Evolutionary conservation across 2,329 filamentous ascomycete genomes (phyloP).

Genomic region (Trichoderma breve): DNA sequence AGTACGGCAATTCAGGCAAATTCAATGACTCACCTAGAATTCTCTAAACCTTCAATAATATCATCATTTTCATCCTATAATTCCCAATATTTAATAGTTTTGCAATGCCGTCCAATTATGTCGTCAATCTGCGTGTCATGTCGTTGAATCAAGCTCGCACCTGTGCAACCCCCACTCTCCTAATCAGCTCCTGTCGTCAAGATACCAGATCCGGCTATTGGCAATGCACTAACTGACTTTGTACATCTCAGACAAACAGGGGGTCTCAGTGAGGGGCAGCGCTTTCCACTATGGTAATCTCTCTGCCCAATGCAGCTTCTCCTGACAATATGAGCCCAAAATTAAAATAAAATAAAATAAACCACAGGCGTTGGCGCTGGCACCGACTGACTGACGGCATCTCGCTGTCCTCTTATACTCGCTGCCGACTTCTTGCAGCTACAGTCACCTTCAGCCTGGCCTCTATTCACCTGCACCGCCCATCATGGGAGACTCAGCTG

Average conservation of each 20-base stretch:
- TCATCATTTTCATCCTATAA: not conserved
- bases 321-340: not conserved
- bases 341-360: not conserved
- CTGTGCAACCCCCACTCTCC: conserved; percentile 11
- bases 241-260: not conserved
- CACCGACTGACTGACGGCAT: not conserved
- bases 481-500: conserved; percentile 3
- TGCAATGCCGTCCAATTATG: not conserved
- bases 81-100: not conserved
- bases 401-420: not conserved
- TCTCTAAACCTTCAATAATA: not conserved
- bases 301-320: conserved; percentile 1
- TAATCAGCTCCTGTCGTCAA: conserved; percentile 10
- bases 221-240: conserved; percentile 1
- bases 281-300: not conserved
- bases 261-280: not conserved
- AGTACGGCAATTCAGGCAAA: not conserved
- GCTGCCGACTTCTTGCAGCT: not conserved
- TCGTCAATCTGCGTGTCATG: not conserved
- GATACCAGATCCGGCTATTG: conserved; percentile 4
- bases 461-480: not conserved
- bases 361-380: not conserved
- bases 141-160: conserved; percentile 18
- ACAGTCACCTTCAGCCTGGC: not conserved
- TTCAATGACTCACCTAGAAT: not conserved